Percentiles rank a stretch among this genome's conserved stretches.
Evolutionary conservation across 225 moss, liverwort and hornwort genomes (phyloP).

Genomic region (Physcomitrium patens): DNA sequence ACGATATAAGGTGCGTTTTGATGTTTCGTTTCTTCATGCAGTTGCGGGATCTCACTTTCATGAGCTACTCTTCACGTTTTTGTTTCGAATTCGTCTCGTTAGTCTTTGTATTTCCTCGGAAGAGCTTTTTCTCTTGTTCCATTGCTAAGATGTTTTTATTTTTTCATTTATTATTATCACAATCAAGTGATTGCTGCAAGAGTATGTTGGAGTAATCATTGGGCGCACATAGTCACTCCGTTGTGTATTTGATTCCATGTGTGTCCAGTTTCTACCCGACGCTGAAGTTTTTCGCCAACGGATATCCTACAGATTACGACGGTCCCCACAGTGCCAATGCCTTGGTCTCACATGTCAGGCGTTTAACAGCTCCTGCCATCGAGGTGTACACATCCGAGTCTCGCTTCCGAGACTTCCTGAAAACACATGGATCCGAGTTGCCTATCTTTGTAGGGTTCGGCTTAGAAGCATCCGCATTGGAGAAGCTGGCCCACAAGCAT

Average conservation of each 20-base stretch:
- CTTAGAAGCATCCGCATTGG: constrained; percentile 58
- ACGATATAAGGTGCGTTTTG: constrained; percentile 62
- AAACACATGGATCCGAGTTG: constrained; percentile 48
- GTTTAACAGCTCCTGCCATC: constrained; percentile 68
- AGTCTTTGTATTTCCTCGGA: background rate
- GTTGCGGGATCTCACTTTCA: background rate
- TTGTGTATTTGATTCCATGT: constrained; percentile 47
- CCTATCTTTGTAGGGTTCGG: constrained; percentile 86
- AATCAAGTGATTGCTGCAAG: constrained; percentile 5
- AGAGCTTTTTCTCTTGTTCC: background rate
- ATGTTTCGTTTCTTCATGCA: constrained; percentile 10
- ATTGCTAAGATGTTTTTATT: constrained; percentile 5
- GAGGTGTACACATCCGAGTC: constrained; percentile 62
- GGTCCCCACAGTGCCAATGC: constrained; percentile 67
- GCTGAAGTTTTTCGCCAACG: constrained; percentile 93
- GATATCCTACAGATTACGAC: constrained; percentile 80
- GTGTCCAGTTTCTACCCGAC: constrained; percentile 87
- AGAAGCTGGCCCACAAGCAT: constrained; percentile 70
- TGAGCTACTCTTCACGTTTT: too few species aligned
- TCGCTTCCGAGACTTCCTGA: constrained; percentile 63
- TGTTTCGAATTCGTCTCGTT: background rate
- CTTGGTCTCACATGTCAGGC: constrained; percentile 68
- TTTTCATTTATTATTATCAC: background rate
- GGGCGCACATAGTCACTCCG: constrained; percentile 39
- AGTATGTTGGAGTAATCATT: constrained; percentile 15